These are phyloP conservation scores for Globisporangium nunn DNA, from an alignment of 352 stramenopile species.

Conservation along the genomic window DNA sequence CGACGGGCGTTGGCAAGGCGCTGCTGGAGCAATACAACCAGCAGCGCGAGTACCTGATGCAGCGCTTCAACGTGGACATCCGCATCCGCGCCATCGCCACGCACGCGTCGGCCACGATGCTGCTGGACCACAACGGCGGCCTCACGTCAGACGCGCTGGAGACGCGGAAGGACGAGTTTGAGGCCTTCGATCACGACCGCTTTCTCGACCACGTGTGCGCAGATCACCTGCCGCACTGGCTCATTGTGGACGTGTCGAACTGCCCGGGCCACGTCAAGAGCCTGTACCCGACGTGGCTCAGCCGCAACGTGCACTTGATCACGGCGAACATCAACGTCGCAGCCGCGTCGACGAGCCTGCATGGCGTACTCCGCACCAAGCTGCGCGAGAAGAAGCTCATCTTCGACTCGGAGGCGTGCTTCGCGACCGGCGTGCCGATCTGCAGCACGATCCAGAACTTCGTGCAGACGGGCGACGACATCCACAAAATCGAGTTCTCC, in stretches of 20 bases:
- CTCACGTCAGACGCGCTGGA: constrained; percentile 38
- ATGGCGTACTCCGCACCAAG: constrained; percentile 63
- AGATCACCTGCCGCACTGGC: constrained; percentile 87
- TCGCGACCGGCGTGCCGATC: constrained; percentile 87
- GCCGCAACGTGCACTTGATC: constrained; percentile 88
- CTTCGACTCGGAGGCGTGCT: constrained; percentile 78
- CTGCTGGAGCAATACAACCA: constrained; percentile 85
- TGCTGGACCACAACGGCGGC: constrained; percentile 55
- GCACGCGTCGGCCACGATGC: constrained; percentile 47
- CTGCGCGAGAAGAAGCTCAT: constrained; percentile 83
- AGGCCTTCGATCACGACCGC: constrained; percentile 50
- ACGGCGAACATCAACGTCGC: constrained; percentile 91
- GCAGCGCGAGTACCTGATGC: constrained; percentile 76
- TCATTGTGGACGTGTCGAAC: constrained; percentile 93
- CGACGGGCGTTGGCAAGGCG: constrained; percentile 64
- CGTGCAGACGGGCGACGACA: constrained; percentile 88
- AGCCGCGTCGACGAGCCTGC: constrained; percentile 59
- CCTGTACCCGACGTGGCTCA: constrained; percentile 88
- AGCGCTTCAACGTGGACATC: constrained; percentile 82
- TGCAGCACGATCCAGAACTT: constrained; percentile 92
- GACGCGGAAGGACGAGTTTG: constrained; percentile 12
- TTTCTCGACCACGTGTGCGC: constrained; percentile 79
- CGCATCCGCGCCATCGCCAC: constrained; percentile 74
- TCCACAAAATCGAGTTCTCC: constrained; percentile 87
- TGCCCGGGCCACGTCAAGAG: constrained; percentile 69